Evolutionary conservation across 768 basidiomycete genomes (phyloP).

Genomic region (Lanmaoa pseudosensibilis): DNA sequence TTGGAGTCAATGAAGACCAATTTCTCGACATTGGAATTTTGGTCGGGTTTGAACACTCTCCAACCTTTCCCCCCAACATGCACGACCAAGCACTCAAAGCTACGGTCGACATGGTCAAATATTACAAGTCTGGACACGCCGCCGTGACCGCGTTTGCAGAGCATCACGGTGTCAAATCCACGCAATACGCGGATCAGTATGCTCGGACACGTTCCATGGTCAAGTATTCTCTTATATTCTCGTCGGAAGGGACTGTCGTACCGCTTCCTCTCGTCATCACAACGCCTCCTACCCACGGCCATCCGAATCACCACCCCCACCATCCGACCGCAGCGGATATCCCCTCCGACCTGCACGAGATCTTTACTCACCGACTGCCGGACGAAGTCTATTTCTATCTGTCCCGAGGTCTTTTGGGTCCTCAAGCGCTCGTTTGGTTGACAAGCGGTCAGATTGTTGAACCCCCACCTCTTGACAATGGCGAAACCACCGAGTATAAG

Average conservation of each 20-base stretch:
- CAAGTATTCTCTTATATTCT: conserved; percentile 87
- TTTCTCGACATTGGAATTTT: conserved; percentile 94
- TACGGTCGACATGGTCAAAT: conserved; percentile 88
- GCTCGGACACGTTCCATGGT: conserved; percentile 89
- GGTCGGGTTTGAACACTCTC: conserved; percentile 82
- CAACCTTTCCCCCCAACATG: conserved; percentile 77
- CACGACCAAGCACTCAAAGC: conserved; percentile 82
- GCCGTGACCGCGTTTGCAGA: conserved; percentile 77
- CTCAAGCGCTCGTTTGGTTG: conserved; percentile 93
- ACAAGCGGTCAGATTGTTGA: conserved; percentile 84
- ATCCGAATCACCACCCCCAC: conserved; percentile 57
- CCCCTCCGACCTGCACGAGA: conserved; percentile 87
- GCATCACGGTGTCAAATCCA: conserved; percentile 77
- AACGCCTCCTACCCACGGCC: conserved; percentile 47
- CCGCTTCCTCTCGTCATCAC: conserved; percentile 75
- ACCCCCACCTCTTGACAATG: conserved; percentile 88
- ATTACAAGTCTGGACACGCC: conserved; percentile 86
- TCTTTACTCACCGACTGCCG: conserved; percentile 91
- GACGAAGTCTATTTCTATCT: conserved; percentile 97
- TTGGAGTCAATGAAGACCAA: conserved; percentile 78
- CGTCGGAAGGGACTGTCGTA: conserved; percentile 79
- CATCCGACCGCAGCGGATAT: conserved; percentile 85
- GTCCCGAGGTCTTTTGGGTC: conserved; percentile 85
- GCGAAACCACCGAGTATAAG: conserved; percentile 92
- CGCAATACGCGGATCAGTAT: conserved; percentile 82